Conservation (phyloP, 2,329 filamentous ascomycete species). For the Beauveria brongniartii region DNA sequence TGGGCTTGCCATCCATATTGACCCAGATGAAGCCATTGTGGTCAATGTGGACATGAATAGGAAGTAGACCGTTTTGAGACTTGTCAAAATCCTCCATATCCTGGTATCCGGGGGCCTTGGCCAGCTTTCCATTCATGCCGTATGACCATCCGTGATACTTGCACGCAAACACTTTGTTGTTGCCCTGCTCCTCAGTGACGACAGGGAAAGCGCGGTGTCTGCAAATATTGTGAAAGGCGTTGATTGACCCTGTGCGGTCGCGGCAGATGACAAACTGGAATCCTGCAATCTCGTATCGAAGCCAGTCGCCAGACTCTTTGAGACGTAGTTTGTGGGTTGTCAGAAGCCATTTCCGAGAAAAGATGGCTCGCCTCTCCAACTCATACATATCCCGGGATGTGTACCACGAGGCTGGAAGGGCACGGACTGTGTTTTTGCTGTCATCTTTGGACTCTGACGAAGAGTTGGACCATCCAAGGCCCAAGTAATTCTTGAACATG, state of each 20-base stretch:
- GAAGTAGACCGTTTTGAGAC: constrained; percentile 41
- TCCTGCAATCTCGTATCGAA: constrained; percentile 41
- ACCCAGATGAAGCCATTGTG: constrained; percentile 45
- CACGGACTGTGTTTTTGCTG: constrained; percentile 14
- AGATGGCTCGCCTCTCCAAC: constrained; percentile 41
- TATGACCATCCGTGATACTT: constrained; percentile 54
- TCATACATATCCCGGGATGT: constrained; percentile 37
- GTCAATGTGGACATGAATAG: constrained; percentile 41
- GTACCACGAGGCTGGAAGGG: constrained; percentile 40
- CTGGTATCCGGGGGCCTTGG: constrained; percentile 49
- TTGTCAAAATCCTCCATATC: constrained; percentile 44
- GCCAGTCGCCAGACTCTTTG: constrained; percentile 41
- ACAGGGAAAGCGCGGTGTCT: constrained; percentile 50
- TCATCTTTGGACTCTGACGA: constrained; percentile 10
- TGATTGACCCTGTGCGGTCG: constrained; percentile 38
- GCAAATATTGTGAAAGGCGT: constrained; percentile 52
- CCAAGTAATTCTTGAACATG: constrained; percentile 8
- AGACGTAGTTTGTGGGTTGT: constrained; percentile 40
- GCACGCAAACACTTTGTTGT: constrained; percentile 42
- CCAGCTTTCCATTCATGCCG: constrained; percentile 42
- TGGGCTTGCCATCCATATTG: constrained; percentile 41
- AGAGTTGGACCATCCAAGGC: constrained; percentile 8
- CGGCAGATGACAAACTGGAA: constrained; percentile 42
- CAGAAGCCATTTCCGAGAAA: constrained; percentile 41
- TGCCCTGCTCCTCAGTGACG: constrained; percentile 37